phyloP scores from a whole-genome alignment of 495 filamentous ascomycete species.

The Hyaloscypha bicolor region DNA sequence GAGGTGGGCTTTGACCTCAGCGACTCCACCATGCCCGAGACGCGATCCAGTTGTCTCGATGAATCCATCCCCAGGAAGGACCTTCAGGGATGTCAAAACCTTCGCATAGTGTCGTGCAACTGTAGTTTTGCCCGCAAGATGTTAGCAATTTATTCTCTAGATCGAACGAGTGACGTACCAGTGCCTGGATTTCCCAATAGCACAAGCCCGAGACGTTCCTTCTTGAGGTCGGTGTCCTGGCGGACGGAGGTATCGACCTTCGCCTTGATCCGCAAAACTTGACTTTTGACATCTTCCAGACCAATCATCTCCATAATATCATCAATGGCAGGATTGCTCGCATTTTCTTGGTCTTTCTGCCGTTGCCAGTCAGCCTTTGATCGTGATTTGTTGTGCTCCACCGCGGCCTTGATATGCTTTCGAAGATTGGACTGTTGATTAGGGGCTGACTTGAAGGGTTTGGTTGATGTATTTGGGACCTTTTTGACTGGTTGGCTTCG shows the following conservation, averaged over 20 bases:
- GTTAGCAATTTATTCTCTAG: slow-evolving; percentile 21
- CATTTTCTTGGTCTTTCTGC: slow-evolving; percentile 54
- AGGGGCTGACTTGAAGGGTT: not conserved
- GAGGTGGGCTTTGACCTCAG: slow-evolving; percentile 58
- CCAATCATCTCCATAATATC: slow-evolving; percentile 71
- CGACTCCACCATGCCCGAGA: slow-evolving; percentile 65
- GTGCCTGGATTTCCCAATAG: slow-evolving; percentile 83
- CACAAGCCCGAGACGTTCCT: slow-evolving; percentile 63
- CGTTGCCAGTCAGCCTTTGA: slow-evolving; percentile 60
- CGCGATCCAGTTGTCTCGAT: slow-evolving; percentile 69
- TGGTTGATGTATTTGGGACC: not conserved
- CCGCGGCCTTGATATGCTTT: not conserved
- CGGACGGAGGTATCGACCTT: slow-evolving; percentile 63
- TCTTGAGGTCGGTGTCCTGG: slow-evolving; percentile 57
- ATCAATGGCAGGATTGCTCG: slow-evolving; percentile 61
- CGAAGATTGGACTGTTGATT: not conserved
- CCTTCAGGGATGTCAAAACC: slow-evolving; percentile 63
- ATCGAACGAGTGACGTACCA: slow-evolving; percentile 43
- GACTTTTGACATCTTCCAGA: slow-evolving; percentile 67
- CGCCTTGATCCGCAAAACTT: slow-evolving; percentile 66
- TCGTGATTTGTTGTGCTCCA: slow-evolving; percentile 32
- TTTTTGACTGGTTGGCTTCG: not conserved
- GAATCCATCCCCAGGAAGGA: slow-evolving; percentile 55
- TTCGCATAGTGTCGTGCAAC: slow-evolving; percentile 76
- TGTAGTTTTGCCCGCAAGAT: slow-evolving; percentile 71